Evolutionary conservation across 2,329 filamentous ascomycete species (phyloP).

Genomic region (Pseudopithomyces maydicus): DNA sequence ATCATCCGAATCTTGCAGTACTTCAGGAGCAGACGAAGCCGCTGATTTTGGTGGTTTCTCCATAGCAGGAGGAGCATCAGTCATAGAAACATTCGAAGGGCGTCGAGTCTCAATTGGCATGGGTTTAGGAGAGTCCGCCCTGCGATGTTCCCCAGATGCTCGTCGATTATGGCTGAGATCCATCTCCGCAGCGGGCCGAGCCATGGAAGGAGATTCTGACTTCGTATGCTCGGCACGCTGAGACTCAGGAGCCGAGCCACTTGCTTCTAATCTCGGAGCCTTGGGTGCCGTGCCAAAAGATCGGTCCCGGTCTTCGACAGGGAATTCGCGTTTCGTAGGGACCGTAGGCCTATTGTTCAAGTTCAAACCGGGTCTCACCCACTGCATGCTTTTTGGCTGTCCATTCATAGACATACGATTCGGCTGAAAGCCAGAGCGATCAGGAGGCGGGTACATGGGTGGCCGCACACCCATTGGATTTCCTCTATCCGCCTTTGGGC

Average conservation of each 20-base stretch:
- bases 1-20: conserved; percentile 51
- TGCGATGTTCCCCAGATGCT: conserved; percentile 27
- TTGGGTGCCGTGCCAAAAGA: conserved; percentile 38
- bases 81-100: conserved; percentile 42
- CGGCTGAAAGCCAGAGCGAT: conserved; percentile 32
- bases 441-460: conserved; percentile 33
- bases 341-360: conserved; percentile 38
- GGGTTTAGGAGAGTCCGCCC: conserved; percentile 29
- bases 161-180: conserved; percentile 26
- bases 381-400: conserved; percentile 47
- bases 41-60: conserved; percentile 35
- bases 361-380: conserved; percentile 48
- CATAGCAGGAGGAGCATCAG: conserved; percentile 34
- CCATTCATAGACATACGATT: conserved; percentile 40
- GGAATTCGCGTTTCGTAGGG: conserved; percentile 53
- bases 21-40: conserved; percentile 37
- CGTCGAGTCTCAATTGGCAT: conserved; percentile 35
- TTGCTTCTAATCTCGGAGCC: conserved; percentile 39
- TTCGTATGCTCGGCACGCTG: conserved; percentile 28
- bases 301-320: conserved; percentile 50
- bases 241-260: conserved; percentile 19
- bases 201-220: conserved; percentile 27
- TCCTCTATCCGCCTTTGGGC: conserved; percentile 45
- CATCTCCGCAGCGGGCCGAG: conserved; percentile 19
- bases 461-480: conserved; percentile 35